Conservation (phyloP, 331 rosid genomes). For the Spiraea crenata region DNA sequence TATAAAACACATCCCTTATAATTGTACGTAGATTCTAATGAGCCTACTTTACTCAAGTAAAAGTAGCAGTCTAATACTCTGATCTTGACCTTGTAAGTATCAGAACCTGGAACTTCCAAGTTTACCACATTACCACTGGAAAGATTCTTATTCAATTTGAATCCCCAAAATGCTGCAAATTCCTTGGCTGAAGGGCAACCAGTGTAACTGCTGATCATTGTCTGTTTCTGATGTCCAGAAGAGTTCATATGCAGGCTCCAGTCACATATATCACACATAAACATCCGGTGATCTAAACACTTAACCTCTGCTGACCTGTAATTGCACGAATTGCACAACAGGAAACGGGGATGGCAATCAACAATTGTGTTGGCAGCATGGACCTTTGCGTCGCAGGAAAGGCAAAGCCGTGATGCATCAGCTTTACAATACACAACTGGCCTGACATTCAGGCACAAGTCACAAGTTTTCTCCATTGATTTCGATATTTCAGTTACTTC, state of each 20-base stretch:
- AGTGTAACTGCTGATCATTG: slow-evolving; percentile 50
- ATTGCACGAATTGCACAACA: slow-evolving; percentile 58
- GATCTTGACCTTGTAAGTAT: slow-evolving; percentile 30
- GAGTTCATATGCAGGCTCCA: slow-evolving; percentile 37
- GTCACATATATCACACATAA: slow-evolving; percentile 60
- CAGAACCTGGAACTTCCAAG: too few relatives aligned
- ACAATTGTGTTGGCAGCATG: slow-evolving; percentile 77
- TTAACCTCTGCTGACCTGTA: slow-evolving; percentile 40
- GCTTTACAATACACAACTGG: slow-evolving; percentile 73
- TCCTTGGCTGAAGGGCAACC: slow-evolving; percentile 80
- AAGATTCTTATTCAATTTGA: slow-evolving; percentile 33
- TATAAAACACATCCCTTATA: slow-evolving; percentile 18
- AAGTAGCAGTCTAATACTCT: background rate
- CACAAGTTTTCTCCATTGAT: slow-evolving; percentile 70
- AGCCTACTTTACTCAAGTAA: too few relatives aligned
- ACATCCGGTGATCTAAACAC: slow-evolving; percentile 59
- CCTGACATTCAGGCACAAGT: slow-evolving; percentile 64
- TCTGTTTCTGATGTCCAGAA: slow-evolving; percentile 43
- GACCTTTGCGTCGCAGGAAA: slow-evolving; percentile 74
- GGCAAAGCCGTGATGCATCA: slow-evolving; percentile 78
- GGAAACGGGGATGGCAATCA: slow-evolving; percentile 49
- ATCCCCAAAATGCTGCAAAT: slow-evolving; percentile 75
- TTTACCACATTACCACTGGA: too few relatives aligned
- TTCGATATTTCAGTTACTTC: slow-evolving; percentile 23
- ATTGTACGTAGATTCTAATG: background rate